A percentile compares a stretch with the other conserved stretches of the same genome.
phyloP scores from a whole-genome alignment of 345 rosid genomes.

The Rhizophora apiculata region DNA sequence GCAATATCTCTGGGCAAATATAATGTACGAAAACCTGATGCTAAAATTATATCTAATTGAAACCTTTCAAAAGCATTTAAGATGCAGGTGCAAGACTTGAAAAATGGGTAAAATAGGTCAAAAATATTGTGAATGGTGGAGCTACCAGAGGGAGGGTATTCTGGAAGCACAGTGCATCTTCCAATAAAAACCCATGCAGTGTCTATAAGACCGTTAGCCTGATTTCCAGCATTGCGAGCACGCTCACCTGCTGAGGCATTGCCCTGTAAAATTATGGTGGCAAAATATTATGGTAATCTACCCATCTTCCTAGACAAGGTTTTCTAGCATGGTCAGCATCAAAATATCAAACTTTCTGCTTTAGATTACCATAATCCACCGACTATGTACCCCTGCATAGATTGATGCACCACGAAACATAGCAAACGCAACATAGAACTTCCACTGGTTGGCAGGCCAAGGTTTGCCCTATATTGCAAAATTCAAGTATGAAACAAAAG shows the following conservation, averaged over 20 bases:
- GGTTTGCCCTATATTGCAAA: constrained; percentile 59
- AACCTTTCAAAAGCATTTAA: too few species aligned
- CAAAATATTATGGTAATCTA: constrained; percentile 2
- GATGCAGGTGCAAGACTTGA: too few species aligned
- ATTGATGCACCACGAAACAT: constrained; percentile 89
- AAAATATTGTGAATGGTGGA: neutral
- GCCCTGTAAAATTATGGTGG: constrained; percentile 52
- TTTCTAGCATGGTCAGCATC: neutral
- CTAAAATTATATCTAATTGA: neutral
- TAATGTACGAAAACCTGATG: neutral
- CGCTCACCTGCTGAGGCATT: constrained; percentile 95
- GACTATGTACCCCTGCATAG: constrained; percentile 64
- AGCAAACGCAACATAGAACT: constrained; percentile 86
- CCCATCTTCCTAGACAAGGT: constrained; percentile 2
- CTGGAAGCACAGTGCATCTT: constrained; percentile 58
- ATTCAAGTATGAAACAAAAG: constrained; percentile 6
- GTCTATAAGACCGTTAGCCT: constrained; percentile 62
- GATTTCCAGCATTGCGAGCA: constrained; percentile 55
- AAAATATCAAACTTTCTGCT: constrained; percentile 4
- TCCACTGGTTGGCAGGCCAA: constrained; percentile 90
- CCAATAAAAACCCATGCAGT: constrained; percentile 57
- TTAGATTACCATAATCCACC: constrained; percentile 79
- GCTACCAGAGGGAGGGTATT: constrained; percentile 70
- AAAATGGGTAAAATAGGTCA: neutral
- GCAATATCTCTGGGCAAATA: neutral